These are phyloP conservation scores for Diutina ranongensis DNA, from an alignment of 1,139 yeast genomes.

Conservation along the genomic window DNA sequence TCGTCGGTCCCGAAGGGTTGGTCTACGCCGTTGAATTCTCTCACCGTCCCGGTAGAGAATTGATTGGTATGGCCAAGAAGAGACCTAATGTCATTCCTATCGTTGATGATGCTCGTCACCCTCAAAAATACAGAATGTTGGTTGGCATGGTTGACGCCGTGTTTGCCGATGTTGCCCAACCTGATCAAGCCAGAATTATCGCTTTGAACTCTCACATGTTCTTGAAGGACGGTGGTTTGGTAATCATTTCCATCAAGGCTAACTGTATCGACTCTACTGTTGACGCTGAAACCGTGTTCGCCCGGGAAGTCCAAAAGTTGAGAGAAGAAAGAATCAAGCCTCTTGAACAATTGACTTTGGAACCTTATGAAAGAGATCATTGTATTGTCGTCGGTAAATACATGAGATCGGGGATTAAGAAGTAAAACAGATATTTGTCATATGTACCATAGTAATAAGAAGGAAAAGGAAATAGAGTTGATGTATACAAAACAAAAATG, in stretches of 20 bases:
- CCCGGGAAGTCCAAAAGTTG: constrained; percentile 97
- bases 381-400: constrained; percentile 97
- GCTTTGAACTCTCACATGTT: constrained; percentile 96
- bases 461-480: neutral
- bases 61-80: constrained; percentile 99
- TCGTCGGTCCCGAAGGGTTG: constrained; percentile 97
- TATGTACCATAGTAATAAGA: constrained; percentile 5
- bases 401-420: constrained; percentile 76
- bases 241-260: constrained; percentile 95
- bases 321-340: constrained; percentile 99
- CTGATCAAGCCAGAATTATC: constrained; percentile 99
- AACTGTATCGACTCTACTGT: constrained; percentile 99
- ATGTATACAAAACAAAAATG: neutral
- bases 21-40: constrained; percentile 99
- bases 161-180: constrained; percentile 99
- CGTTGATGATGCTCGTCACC: constrained; percentile 99
- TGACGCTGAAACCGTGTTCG: constrained; percentile 98
- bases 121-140: constrained; percentile 98
- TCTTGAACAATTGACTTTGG: constrained; percentile 93
- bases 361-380: constrained; percentile 99
- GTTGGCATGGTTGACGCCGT: constrained; percentile 98
- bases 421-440: constrained; percentile 16
- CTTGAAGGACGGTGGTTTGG: constrained; percentile 97
- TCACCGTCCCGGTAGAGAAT: constrained; percentile 99
- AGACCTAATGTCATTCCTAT: constrained; percentile 98